A percentile compares a stretch with the other conserved stretches of the same genome.
These are phyloP conservation scores for Suhomyces kilbournensis DNA, from an alignment of 805 yeast species.

Conservation along the genomic window DNA sequence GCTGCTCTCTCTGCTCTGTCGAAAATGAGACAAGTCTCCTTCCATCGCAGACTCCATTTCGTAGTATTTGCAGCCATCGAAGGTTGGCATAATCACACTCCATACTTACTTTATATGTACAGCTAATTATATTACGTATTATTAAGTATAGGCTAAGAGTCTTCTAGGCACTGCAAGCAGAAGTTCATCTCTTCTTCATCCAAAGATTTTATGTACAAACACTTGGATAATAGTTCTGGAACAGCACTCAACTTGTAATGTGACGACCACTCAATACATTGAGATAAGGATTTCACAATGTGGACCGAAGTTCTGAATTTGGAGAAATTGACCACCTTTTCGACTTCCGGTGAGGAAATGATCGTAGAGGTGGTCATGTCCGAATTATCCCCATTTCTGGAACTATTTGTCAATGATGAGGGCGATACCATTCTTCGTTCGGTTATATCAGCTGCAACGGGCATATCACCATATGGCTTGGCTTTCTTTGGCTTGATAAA, in stretches of 20 bases:
- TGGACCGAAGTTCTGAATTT: slow-evolving; percentile 74
- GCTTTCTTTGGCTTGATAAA: slow-evolving; percentile 25
- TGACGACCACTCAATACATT: slow-evolving; percentile 81
- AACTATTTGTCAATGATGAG: not conserved
- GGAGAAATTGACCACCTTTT: slow-evolving; percentile 65
- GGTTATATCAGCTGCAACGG: not conserved
- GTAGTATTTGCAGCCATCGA: too few relatives aligned
- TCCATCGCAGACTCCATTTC: too few relatives aligned
- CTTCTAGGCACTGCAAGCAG: slow-evolving; percentile 17
- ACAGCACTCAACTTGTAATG: slow-evolving; percentile 57
- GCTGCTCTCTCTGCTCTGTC: too few relatives aligned
- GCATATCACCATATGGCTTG: not conserved
- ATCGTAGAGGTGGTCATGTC: slow-evolving; percentile 12
- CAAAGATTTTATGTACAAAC: slow-evolving; percentile 74
- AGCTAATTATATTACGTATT: not conserved
- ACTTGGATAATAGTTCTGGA: slow-evolving; percentile 71
- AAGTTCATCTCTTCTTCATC: slow-evolving; percentile 68
- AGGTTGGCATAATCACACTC: too few relatives aligned
- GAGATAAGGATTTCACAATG: slow-evolving; percentile 72
- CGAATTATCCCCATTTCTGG: not conserved
- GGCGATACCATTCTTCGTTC: not conserved
- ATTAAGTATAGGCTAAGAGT: not conserved
- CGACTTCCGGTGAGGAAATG: slow-evolving; percentile 15
- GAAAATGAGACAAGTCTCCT: not conserved
- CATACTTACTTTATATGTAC: too few relatives aligned